Conservation (phyloP, 176 grass and related monocot species). For the Tillandsia fasciculata region DNA sequence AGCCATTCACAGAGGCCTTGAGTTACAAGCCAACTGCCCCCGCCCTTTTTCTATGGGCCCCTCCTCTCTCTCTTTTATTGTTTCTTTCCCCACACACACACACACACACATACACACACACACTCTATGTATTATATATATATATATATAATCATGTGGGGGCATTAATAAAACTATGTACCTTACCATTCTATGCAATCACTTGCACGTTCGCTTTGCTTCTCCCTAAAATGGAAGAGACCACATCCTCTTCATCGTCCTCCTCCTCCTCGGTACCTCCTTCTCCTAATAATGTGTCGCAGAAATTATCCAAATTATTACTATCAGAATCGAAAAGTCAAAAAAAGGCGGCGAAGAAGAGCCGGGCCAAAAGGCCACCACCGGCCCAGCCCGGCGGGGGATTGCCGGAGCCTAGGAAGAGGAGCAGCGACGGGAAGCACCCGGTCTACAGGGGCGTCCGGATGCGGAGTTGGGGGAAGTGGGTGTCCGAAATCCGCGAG, state of each 20-base stretch:
- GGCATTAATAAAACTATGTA: no score
- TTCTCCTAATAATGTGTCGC: no score
- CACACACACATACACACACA: background rate
- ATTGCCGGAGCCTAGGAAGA: slow-evolving; percentile 14
- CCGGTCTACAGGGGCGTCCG: slow-evolving; percentile 60
- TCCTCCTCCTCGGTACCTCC: no score
- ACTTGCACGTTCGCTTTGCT: no score
- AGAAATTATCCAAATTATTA: no score
- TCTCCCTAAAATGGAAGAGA: no score
- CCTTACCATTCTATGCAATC: no score
- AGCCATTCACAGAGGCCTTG: background rate
- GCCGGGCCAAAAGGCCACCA: slow-evolving; percentile 3
- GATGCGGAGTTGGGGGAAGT: slow-evolving; percentile 73
- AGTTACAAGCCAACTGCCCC: background rate
- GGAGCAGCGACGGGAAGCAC: slow-evolving; percentile 43
- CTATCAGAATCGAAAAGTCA: no score
- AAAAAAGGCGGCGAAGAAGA: slow-evolving; percentile 2
- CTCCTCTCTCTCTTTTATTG: background rate
- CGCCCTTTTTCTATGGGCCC: background rate
- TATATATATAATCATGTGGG: no score
- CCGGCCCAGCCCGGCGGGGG: slow-evolving; percentile 23
- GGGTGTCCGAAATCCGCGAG: slow-evolving; percentile 90
- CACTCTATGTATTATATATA: no score
- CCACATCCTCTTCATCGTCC: no score
- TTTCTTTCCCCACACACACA: background rate